These are phyloP conservation scores for Cryphonectria naterciae DNA, from an alignment of 2,329 filamentous ascomycete genomes.

Conservation along the genomic window DNA sequence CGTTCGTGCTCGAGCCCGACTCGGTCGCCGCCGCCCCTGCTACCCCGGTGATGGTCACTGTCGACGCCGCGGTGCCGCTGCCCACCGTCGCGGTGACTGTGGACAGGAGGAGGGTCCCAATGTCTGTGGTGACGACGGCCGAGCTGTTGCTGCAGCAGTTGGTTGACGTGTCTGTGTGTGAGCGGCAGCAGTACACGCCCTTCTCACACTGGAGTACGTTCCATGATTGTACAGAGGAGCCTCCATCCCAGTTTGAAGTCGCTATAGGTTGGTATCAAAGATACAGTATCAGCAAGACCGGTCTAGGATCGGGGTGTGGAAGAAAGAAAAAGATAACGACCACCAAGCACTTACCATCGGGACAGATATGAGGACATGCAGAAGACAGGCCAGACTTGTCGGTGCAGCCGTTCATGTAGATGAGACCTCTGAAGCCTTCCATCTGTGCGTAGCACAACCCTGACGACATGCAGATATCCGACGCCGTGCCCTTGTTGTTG, in stretches of 20 bases:
- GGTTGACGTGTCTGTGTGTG: background rate
- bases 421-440: constrained; percentile 26
- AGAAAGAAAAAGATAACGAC: background rate
- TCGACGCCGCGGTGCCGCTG: constrained; percentile 16
- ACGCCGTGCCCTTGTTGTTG: constrained; percentile 25
- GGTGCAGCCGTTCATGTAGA: constrained; percentile 33
- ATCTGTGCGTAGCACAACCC: constrained; percentile 33
- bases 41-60: constrained; percentile 10
- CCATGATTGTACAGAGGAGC: constrained; percentile 3
- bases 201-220: constrained; percentile 32
- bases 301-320: background rate
- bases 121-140: constrained; percentile 15
- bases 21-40: background rate
- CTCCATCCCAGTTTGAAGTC: constrained; percentile 27
- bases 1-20: constrained; percentile 12
- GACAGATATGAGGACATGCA: constrained; percentile 31
- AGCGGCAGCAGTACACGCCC: constrained; percentile 32
- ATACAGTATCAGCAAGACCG: background rate
- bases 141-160: constrained; percentile 32
- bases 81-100: constrained; percentile 8
- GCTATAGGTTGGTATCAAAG: background rate
- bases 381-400: constrained; percentile 28
- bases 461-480: constrained; percentile 33
- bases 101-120: constrained; percentile 24
- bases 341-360: constrained; percentile 22